Percentiles rank a stretch among this genome's conserved stretches.
These are phyloP conservation scores for Fusarium drepaniforme DNA, from an alignment of 2,329 filamentous ascomycete species.

Conservation along the genomic window DNA sequence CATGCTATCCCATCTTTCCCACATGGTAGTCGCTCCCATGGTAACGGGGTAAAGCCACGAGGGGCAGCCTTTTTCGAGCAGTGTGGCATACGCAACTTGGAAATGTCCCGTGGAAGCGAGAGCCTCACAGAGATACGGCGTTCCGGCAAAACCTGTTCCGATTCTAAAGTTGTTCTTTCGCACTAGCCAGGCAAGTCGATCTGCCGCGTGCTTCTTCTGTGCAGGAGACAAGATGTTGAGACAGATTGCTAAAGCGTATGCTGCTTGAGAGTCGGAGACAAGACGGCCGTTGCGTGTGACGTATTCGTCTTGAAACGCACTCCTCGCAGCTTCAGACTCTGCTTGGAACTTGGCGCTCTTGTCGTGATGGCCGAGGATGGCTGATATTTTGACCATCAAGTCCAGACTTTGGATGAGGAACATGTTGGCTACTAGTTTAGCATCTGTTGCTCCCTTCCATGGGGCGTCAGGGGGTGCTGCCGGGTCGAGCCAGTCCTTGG, in stretches of 20 bases:
- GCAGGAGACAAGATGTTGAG: conserved; percentile 8
- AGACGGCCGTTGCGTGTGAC: conserved; percentile 9
- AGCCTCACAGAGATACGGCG: conserved; percentile 42
- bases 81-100: conserved; percentile 48
- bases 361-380: conserved; percentile 44
- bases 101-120: background rate
- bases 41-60: conserved; percentile 54
- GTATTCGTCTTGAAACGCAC: conserved; percentile 26
- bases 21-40: conserved; percentile 56
- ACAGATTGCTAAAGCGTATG: conserved; percentile 24
- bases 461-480: conserved; percentile 51
- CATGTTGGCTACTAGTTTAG: conserved; percentile 57
- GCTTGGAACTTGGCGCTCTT: background rate
- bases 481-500: conserved; percentile 62
- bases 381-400: conserved; percentile 51
- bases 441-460: conserved; percentile 52
- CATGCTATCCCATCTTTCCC: conserved; percentile 58
- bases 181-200: conserved; percentile 12
- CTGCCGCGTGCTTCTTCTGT: conserved; percentile 2
- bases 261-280: conserved; percentile 27
- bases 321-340: conserved; percentile 10
- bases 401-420: conserved; percentile 58
- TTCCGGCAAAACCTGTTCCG: conserved; percentile 50
- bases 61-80: conserved; percentile 50
- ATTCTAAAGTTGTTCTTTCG: conserved; percentile 26